phyloP scores from a whole-genome alignment of 306 rosid genomes.

The Dryas octopetala region DNA sequence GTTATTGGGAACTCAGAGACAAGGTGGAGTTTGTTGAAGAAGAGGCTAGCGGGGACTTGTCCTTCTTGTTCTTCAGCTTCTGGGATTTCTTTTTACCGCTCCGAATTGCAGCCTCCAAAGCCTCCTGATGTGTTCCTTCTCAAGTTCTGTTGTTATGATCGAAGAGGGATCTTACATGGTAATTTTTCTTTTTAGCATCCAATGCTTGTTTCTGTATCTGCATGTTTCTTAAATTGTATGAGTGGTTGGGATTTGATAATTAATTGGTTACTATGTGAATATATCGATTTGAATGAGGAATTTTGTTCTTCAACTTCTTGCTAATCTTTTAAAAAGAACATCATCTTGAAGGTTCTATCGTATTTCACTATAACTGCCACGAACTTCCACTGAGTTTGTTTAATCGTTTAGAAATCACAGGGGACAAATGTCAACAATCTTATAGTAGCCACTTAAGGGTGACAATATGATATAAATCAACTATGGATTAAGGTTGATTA shows the following conservation, averaged over 20 bases:
- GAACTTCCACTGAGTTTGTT: background rate
- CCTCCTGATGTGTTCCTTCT: slow-evolving; percentile 83
- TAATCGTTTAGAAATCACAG: background rate
- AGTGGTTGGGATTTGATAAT: background rate
- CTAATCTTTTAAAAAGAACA: background rate
- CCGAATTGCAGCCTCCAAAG: slow-evolving; percentile 64
- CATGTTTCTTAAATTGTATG: slow-evolving; percentile 13
- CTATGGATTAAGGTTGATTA: too few relatives aligned
- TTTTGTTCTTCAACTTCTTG: background rate
- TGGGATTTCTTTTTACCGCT: slow-evolving; percentile 58
- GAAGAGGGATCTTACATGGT: slow-evolving; percentile 93
- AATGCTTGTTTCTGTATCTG: background rate
- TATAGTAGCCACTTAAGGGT: too few relatives aligned
- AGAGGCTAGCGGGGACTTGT: slow-evolving; percentile 73
- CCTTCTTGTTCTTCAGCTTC: slow-evolving; percentile 91
- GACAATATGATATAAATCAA: too few relatives aligned
- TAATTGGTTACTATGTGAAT: background rate
- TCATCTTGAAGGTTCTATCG: background rate
- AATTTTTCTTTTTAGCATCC: slow-evolving; percentile 6
- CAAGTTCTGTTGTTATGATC: slow-evolving; percentile 66
- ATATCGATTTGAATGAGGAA: background rate
- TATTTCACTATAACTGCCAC: background rate
- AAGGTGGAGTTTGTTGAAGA: slow-evolving; percentile 81
- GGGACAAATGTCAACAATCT: background rate
- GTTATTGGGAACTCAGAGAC: slow-evolving; percentile 71